Conservation (phyloP, 805 yeast genomes). For the Wickerhamiella dianesei region DNA sequence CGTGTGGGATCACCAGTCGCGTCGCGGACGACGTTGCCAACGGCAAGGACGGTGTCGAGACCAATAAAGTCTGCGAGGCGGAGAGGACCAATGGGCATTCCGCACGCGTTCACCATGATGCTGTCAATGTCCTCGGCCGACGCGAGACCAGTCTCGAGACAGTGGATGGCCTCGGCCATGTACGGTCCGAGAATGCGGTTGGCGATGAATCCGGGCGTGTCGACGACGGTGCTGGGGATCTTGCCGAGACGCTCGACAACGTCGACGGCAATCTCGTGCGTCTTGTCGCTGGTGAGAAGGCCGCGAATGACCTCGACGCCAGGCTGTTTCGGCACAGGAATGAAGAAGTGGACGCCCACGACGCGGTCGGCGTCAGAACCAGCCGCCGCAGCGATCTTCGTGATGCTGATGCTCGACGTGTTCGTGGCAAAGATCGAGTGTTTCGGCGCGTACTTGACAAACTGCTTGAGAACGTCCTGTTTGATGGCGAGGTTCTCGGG, state of each 20-base stretch:
- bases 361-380: conserved; percentile 30
- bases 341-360: conserved; percentile 33
- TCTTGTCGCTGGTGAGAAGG: conserved; percentile 29
- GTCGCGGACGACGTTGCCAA: conserved; percentile 29
- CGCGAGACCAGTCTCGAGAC: conserved; percentile 30
- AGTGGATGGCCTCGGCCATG: conserved; percentile 32
- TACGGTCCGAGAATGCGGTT: conserved; percentile 32
- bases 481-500: conserved; percentile 30
- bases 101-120: conserved; percentile 34
- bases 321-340: conserved; percentile 34
- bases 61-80: conserved; percentile 33
- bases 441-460: conserved; percentile 15
- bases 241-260: conserved; percentile 28
- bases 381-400: conserved; percentile 33
- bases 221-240: conserved; percentile 27
- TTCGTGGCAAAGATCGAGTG: conserved; percentile 29
- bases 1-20: conserved; percentile 32
- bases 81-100: conserved; percentile 35
- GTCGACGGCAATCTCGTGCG: conserved; percentile 23
- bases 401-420: conserved; percentile 32
- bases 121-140: conserved; percentile 30
- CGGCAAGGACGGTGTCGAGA: conserved; percentile 31
- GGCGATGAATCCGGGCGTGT: conserved; percentile 33
- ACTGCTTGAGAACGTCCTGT: conserved; percentile 25
- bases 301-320: conserved; percentile 33